A percentile compares a stretch with the other conserved stretches of the same genome.
Evolutionary conservation across 2,329 filamentous ascomycete genomes (phyloP).

Genomic region (Fusarium sp.): DNA sequence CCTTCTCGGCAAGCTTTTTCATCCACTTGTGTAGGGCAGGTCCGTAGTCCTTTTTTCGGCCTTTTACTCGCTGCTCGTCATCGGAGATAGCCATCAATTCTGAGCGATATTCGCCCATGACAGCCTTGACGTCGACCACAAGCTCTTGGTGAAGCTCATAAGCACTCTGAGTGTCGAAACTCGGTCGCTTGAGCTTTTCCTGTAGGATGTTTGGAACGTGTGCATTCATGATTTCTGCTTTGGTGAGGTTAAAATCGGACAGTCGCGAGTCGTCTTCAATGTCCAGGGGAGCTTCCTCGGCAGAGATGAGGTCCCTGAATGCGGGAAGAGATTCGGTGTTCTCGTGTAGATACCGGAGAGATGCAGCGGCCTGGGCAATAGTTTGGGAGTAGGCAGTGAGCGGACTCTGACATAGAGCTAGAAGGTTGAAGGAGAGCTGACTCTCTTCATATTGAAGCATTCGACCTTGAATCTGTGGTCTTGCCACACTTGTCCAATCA

Average conservation of each 20-base stretch:
- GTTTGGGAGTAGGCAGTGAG: conserved; percentile 57
- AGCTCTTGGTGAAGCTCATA: conserved; percentile 51
- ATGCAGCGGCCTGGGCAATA: conserved; percentile 54
- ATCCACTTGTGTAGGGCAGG: conserved; percentile 75
- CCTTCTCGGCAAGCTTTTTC: conserved; percentile 72
- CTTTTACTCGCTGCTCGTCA: conserved; percentile 61
- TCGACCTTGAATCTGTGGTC: conserved; percentile 69
- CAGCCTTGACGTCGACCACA: conserved; percentile 49
- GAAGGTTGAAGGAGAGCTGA: conserved; percentile 77
- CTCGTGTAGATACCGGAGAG: conserved; percentile 49
- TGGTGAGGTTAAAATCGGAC: conserved; percentile 43
- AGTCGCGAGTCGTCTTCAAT: conserved; percentile 38
- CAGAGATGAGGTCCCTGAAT: conserved; percentile 37
- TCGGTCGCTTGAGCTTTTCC: conserved; percentile 14
- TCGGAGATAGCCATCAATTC: conserved; percentile 56
- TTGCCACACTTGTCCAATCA: conserved; percentile 74
- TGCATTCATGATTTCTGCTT: conserved; percentile 36
- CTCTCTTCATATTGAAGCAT: conserved; percentile 73
- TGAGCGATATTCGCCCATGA: conserved; percentile 57
- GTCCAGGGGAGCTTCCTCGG: conserved; percentile 34
- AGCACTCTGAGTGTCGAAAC: conserved; percentile 37
- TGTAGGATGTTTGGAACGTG: conserved; percentile 23
- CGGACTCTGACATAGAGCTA: conserved; percentile 77
- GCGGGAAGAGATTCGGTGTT: conserved; percentile 35
- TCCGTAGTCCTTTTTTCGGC: conserved; percentile 72